Conservation (phyloP, 106 monocot genomes). For the Dendrobium huoshanense region DNA sequence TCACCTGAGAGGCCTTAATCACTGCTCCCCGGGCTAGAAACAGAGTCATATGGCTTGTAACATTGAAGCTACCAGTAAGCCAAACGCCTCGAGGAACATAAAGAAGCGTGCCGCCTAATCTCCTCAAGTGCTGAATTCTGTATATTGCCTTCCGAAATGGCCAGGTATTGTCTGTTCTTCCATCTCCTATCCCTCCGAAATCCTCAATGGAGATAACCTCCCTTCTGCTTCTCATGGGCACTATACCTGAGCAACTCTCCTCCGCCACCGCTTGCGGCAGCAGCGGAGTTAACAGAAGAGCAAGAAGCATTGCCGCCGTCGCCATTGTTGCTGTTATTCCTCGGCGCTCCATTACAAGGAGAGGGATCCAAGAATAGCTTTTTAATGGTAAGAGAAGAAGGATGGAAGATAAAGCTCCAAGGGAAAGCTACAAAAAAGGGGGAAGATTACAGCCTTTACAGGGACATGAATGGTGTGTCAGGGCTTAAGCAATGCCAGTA, state of each 20-base stretch:
- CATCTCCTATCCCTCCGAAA: slow-evolving; percentile 38
- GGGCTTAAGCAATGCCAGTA: not conserved
- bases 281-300: not conserved
- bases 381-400: not conserved
- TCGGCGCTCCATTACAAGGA: not conserved
- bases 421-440: not conserved
- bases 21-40: slow-evolving; percentile 67
- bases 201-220: slow-evolving; percentile 30
- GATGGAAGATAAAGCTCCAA: not conserved
- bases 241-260: slow-evolving; percentile 20
- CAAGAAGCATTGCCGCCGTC: not conserved
- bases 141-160: slow-evolving; percentile 71
- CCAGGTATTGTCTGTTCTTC: slow-evolving; percentile 22
- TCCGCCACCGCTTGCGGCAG: not conserved
- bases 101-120: slow-evolving; percentile 51
- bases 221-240: slow-evolving; percentile 19
- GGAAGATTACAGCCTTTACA: not conserved
- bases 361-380: not conserved
- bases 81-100: slow-evolving; percentile 70
- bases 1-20: slow-evolving; percentile 74
- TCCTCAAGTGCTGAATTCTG: slow-evolving; percentile 48
- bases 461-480: not conserved
- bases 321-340: not conserved
- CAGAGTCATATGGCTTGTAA: slow-evolving; percentile 95
- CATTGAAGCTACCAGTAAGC: slow-evolving; percentile 86